Evolutionary conservation across 1,284 basidiomycete species (phyloP).

Genomic region (Xanthoconium separans): DNA sequence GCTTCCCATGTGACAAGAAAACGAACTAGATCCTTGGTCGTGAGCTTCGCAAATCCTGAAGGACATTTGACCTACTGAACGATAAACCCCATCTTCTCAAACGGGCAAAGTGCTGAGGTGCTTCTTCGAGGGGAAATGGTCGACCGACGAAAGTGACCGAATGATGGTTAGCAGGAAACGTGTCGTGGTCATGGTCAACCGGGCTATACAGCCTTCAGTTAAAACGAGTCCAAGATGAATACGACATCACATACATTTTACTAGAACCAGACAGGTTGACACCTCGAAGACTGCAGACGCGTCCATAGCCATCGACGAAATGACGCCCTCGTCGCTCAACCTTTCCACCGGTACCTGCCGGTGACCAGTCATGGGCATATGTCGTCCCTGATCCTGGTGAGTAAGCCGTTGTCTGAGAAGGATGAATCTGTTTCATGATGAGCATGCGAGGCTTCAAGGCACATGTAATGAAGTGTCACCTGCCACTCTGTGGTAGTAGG

Average conservation of each 20-base stretch:
- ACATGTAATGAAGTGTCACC: slow-evolving; percentile 1
- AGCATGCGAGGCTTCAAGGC: neutral
- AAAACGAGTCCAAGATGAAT: neutral
- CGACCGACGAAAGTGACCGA: slow-evolving; percentile 77
- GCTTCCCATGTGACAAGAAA: slow-evolving; percentile 97
- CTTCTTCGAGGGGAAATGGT: slow-evolving; percentile 83
- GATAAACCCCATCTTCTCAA: slow-evolving; percentile 84
- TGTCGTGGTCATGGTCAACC: slow-evolving; percentile 56
- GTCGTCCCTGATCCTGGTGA: slow-evolving; percentile 44
- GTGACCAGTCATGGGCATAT: slow-evolving; percentile 77
- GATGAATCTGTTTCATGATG: slow-evolving; percentile 34
- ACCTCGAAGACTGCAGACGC: slow-evolving; percentile 75
- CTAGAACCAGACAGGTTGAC: slow-evolving; percentile 81
- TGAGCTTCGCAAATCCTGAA: neutral
- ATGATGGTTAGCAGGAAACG: slow-evolving; percentile 62
- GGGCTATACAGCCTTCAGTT: slow-evolving; percentile 44
- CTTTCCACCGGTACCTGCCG: slow-evolving; percentile 53
- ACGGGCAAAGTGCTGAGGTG: slow-evolving; percentile 78
- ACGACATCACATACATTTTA: slow-evolving; percentile 66
- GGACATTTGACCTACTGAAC: slow-evolving; percentile 56
- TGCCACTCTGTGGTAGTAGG: neutral
- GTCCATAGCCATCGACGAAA: slow-evolving; percentile 74
- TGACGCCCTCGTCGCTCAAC: slow-evolving; percentile 64
- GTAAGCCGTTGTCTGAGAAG: slow-evolving; percentile 44
- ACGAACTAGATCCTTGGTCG: slow-evolving; percentile 52